Percentiles rank a stretch among this genome's conserved stretches.
These are phyloP conservation scores for Pleurotus platypus DNA, from an alignment of 768 basidiomycete species.

Conservation along the genomic window DNA sequence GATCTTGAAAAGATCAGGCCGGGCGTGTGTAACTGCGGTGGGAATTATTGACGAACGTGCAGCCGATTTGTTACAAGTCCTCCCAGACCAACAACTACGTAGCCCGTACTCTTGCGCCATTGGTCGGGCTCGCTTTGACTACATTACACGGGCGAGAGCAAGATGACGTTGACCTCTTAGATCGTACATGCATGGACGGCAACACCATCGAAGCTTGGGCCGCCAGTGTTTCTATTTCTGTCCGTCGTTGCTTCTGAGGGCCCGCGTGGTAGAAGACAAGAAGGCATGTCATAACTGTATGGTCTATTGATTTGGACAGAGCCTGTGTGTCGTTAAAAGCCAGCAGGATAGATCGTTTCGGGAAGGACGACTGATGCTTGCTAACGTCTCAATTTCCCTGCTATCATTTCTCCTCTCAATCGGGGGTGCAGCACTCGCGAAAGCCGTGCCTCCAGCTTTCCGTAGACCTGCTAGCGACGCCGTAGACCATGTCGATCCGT, in stretches of 20 bases:
- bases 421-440: background rate
- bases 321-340: background rate
- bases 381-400: background rate
- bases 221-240: background rate
- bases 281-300: background rate
- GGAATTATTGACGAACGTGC: background rate
- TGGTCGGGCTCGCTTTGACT: background rate
- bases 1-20: background rate
- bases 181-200: too few species aligned
- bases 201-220: background rate
- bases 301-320: background rate
- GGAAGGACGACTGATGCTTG: background rate
- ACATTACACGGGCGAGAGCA: background rate
- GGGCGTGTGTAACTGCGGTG: background rate
- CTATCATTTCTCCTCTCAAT: background rate
- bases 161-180: background rate
- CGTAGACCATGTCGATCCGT: conserved; percentile 29
- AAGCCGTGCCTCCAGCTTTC: background rate
- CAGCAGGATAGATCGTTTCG: background rate
- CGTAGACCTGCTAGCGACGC: conserved; percentile 17
- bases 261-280: background rate
- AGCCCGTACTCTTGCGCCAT: background rate
- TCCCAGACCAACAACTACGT: background rate
- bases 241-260: background rate
- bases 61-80: background rate